These are phyloP conservation scores for Fusarium anguioides DNA, from an alignment of 2,329 filamentous ascomycete genomes.

Conservation along the genomic window DNA sequence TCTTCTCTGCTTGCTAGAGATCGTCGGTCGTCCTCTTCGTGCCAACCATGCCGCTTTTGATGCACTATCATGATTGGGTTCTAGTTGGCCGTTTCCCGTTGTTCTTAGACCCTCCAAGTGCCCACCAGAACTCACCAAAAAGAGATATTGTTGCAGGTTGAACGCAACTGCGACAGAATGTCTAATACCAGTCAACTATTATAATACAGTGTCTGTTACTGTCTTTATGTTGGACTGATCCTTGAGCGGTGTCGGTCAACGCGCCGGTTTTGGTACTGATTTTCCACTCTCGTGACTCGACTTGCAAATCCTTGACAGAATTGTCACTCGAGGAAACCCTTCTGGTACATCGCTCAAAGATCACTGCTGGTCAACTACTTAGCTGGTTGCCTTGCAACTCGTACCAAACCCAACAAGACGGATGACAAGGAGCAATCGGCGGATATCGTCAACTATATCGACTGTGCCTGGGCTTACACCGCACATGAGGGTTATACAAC, in stretches of 20 bases:
- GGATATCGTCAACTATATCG: slow-evolving; percentile 8
- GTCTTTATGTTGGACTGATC: slow-evolving; percentile 6
- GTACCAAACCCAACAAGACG: slow-evolving; percentile 18
- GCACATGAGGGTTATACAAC: slow-evolving; percentile 15
- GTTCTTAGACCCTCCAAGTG: slow-evolving; percentile 17
- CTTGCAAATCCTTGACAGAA: slow-evolving; percentile 34
- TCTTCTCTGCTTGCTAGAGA: slow-evolving; percentile 15
- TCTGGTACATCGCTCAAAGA: slow-evolving; percentile 11
- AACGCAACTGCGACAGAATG: slow-evolving; percentile 24
- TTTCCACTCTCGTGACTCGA: slow-evolving; percentile 22
- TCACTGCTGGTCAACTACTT: slow-evolving; percentile 16
- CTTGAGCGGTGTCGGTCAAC: slow-evolving; percentile 35
- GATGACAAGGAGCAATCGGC: slow-evolving; percentile 3
- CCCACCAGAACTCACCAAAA: slow-evolving; percentile 10
- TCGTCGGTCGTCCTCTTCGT: slow-evolving; percentile 7
- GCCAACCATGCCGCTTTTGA: slow-evolving; percentile 13
- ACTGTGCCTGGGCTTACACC: slow-evolving; percentile 20
- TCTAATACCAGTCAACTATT: slow-evolving; percentile 1
- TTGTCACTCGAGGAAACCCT: slow-evolving; percentile 20
- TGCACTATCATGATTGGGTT: slow-evolving; percentile 18
- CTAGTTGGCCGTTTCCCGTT: slow-evolving; percentile 13
- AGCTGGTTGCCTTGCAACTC: slow-evolving; percentile 16
- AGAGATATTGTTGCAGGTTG: slow-evolving; percentile 31
- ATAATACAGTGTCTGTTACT: slow-evolving; percentile 30
- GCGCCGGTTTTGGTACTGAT: slow-evolving; percentile 33